Evolutionary conservation across 1,139 yeast genomes (phyloP), one percentile per base, ranked within the genome.

Genomic region (Taiozyma onychis): DNA sequence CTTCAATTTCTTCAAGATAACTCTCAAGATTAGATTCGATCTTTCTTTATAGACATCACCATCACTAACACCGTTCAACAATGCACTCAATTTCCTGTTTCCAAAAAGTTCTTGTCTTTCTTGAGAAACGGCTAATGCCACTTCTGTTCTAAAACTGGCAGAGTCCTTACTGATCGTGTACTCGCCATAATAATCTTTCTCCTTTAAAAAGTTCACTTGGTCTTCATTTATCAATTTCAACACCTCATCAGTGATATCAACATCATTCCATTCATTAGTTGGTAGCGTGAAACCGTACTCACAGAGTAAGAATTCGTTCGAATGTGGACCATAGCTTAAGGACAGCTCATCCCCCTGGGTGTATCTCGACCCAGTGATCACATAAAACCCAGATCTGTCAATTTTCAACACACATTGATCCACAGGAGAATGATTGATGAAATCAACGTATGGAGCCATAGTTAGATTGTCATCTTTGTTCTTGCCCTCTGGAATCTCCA

Each of bases 381-480:
- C 85, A 46, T 72, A 75, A 59, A 81, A 82, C 2, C 86, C 87
- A 41, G 54, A 50, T 5, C 67, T 57, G 58, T 76, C 76, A 24
- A 78, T 73, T 44, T 74, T 73, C 46, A 83, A 66, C 2, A 67
- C 66, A 53, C 88, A 83, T 47, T 76, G 78, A 43, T 80, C 81
- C 1, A 73, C 73, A 35, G 76, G 67, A 11, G 81, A 71, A 66
- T 93, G 98, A 68, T 93, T 93, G 51, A 93, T 71, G 63, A 88
- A 87, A 70, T 93, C 99, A 14, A 91, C 91, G 57, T 74, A 85
- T 0, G 99, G 99, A 0, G 95, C 97, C 80, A 93, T 72, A 1
- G 98, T 88, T 67, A 90, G 84, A 62, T 88, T 86, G 58, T 86
- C 90, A 22, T 60, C 76, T 47, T 51, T 69, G 44, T 62, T 67